Percentiles rank a stretch among this genome's conserved stretches.
These are phyloP conservation scores for Saccharomycopsis hybrid DNA, from an alignment of 1,139 yeast species.

Conservation along the genomic window DNA sequence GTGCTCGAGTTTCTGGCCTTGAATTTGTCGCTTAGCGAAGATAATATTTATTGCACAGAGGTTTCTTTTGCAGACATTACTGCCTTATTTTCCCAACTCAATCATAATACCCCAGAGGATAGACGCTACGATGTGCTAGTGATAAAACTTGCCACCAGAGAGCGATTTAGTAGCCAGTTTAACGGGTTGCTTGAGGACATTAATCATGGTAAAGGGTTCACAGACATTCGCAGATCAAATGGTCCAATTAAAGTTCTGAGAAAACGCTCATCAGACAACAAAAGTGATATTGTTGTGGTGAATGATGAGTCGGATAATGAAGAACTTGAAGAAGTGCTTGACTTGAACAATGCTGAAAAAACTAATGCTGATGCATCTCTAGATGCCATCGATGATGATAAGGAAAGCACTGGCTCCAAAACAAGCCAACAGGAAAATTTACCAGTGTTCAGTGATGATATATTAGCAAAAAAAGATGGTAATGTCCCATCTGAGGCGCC, in stretches of 20 bases:
- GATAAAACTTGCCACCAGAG: neutral
- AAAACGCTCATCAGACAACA: neutral
- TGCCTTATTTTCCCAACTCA: slow-evolving; percentile 6
- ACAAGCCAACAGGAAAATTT: too few relatives aligned
- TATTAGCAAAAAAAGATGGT: too few relatives aligned
- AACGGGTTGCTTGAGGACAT: slow-evolving; percentile 3
- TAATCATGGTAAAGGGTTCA: slow-evolving; percentile 8
- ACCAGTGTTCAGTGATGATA: too few relatives aligned
- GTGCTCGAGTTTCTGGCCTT: slow-evolving; percentile 7
- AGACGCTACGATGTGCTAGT: neutral
- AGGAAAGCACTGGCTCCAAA: too few relatives aligned
- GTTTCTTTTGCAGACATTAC: slow-evolving; percentile 8
- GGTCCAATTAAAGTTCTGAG: neutral
- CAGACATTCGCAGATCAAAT: neutral
- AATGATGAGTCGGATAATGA: slow-evolving; percentile 5
- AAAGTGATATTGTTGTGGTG: neutral
- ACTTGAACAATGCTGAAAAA: neutral
- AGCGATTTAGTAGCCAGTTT: slow-evolving; percentile 10
- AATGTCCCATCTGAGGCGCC: too few relatives aligned
- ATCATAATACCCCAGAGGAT: neutral
- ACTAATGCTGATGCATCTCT: too few relatives aligned
- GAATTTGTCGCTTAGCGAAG: slow-evolving; percentile 8
- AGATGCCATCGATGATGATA: too few relatives aligned
- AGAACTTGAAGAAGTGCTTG: neutral
- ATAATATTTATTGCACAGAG: slow-evolving; percentile 9